A percentile compares a stretch with the other conserved stretches of the same genome.
phyloP scores from a whole-genome alignment of 805 yeast genomes.

The Wickerhamomyces chambardii region DNA sequence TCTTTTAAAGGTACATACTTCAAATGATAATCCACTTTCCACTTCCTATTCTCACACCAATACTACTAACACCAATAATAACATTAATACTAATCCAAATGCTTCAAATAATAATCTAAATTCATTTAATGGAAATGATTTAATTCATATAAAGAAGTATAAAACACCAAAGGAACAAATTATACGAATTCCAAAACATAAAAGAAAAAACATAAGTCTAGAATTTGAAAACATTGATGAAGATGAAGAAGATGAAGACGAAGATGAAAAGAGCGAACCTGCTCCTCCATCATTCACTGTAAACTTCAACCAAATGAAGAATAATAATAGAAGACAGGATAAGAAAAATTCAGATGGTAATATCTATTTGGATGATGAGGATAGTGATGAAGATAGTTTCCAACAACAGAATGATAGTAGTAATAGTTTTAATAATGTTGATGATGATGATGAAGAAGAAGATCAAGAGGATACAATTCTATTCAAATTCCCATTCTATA shows the following conservation, averaged over 20 bases:
- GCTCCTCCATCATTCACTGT: conserved; percentile 16
- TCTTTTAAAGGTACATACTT: neutral
- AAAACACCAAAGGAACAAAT: conserved; percentile 16
- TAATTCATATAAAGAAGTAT: conserved; percentile 9
- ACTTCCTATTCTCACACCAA: no score
- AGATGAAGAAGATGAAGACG: conserved; percentile 1
- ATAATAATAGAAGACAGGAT: neutral
- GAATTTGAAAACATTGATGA: conserved; percentile 1
- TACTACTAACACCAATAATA: no score
- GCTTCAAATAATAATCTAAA: no score
- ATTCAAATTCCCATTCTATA: neutral
- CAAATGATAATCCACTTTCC: no score
- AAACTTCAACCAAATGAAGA: conserved; percentile 4
- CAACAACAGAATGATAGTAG: no score
- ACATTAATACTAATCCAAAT: no score
- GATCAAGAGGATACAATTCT: conserved; percentile 1
- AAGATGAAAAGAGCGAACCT: conserved; percentile 8
- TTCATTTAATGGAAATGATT: conserved; percentile 1
- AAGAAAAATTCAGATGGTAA: neutral
- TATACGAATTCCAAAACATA: conserved; percentile 12
- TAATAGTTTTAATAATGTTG: no score
- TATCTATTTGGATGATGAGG: conserved; percentile 2
- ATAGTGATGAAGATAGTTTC: neutral
- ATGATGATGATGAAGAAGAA: neutral
- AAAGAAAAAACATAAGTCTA: neutral